Percentiles rank a stretch among this genome's conserved stretches.
These are phyloP conservation scores for Colletotrichum kahawae DNA, from an alignment of 2,329 filamentous ascomycete genomes.

Conservation along the genomic window DNA sequence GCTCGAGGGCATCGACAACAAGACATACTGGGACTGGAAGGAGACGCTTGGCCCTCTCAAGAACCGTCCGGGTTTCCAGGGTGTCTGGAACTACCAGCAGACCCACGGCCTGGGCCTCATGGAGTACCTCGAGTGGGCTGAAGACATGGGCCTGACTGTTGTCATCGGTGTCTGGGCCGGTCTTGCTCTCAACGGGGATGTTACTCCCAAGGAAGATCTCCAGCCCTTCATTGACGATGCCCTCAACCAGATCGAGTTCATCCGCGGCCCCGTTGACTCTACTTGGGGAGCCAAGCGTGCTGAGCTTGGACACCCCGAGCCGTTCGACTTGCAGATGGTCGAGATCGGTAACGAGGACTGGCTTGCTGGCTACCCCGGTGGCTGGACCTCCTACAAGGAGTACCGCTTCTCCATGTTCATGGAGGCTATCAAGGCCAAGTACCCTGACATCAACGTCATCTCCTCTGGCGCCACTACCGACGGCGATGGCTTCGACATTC, in stretches of 20 bases:
- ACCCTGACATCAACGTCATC: slow-evolving; percentile 63
- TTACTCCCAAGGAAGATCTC: slow-evolving; percentile 56
- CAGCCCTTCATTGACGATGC: slow-evolving; percentile 63
- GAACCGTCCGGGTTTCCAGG: slow-evolving; percentile 59
- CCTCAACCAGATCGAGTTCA: slow-evolving; percentile 68
- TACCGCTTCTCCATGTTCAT: slow-evolving; percentile 65
- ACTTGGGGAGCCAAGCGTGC: slow-evolving; percentile 64
- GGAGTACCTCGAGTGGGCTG: slow-evolving; percentile 66
- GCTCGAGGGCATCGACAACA: slow-evolving; percentile 52
- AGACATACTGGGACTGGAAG: slow-evolving; percentile 56
- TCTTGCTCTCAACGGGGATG: slow-evolving; percentile 57
- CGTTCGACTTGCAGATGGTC: slow-evolving; percentile 65
- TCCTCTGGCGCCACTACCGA: slow-evolving; percentile 52
- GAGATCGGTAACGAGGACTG: slow-evolving; percentile 75
- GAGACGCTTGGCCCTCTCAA: slow-evolving; percentile 59
- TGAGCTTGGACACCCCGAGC: slow-evolving; percentile 63
- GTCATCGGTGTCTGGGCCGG: slow-evolving; percentile 65
- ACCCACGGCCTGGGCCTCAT: slow-evolving; percentile 67
- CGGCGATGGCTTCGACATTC: slow-evolving; percentile 47
- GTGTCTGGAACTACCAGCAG: slow-evolving; percentile 65
- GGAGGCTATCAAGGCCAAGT: slow-evolving; percentile 59
- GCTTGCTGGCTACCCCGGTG: slow-evolving; percentile 53
- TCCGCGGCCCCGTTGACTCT: slow-evolving; percentile 57
- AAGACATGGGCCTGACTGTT: slow-evolving; percentile 64
- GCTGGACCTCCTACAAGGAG: slow-evolving; percentile 54